Conservation (phyloP, 2,329 filamentous ascomycete species). For the Aspergillus tanneri region DNA sequence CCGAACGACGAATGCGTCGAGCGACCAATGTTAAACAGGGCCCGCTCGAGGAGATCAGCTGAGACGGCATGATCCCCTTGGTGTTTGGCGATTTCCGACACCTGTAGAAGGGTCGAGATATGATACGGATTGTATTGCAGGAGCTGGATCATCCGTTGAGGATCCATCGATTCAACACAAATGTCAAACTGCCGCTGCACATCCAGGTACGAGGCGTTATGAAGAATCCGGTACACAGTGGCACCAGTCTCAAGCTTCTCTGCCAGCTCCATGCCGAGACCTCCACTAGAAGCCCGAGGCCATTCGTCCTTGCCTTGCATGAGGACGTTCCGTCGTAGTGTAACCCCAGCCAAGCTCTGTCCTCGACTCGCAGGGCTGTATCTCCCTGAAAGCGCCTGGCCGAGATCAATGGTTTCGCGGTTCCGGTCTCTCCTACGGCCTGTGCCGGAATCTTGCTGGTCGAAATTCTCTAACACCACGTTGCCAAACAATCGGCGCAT, state of each 20-base stretch:
- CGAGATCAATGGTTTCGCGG: constrained; percentile 49
- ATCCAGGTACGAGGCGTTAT: constrained; percentile 70
- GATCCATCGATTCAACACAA: constrained; percentile 80
- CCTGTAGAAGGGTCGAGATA: constrained; percentile 88
- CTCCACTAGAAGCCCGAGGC: constrained; percentile 75
- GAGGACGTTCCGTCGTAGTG: constrained; percentile 75
- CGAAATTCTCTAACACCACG: constrained; percentile 60
- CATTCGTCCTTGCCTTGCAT: constrained; percentile 84
- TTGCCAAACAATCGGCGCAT: constrained; percentile 76
- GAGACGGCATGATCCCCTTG: constrained; percentile 84
- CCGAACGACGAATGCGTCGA: constrained; percentile 81
- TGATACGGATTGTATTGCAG: constrained; percentile 80
- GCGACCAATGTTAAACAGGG: constrained; percentile 89
- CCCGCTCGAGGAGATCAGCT: constrained; percentile 83
- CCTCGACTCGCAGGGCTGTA: constrained; percentile 56
- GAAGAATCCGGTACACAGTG: constrained; percentile 73
- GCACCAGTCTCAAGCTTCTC: constrained; percentile 57
- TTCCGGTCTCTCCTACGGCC: constrained; percentile 58
- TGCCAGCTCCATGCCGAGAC: constrained; percentile 75
- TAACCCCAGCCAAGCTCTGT: constrained; percentile 67
- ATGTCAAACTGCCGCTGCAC: constrained; percentile 74
- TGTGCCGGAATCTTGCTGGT: constrained; percentile 47
- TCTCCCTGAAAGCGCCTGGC: constrained; percentile 55
- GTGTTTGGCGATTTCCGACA: constrained; percentile 87
- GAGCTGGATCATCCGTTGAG: constrained; percentile 75